Percentiles rank a stretch among this genome's conserved stretches.
Conservation (phyloP, 2,329 filamentous ascomycete species). For the Fusarium begoniae region DNA sequence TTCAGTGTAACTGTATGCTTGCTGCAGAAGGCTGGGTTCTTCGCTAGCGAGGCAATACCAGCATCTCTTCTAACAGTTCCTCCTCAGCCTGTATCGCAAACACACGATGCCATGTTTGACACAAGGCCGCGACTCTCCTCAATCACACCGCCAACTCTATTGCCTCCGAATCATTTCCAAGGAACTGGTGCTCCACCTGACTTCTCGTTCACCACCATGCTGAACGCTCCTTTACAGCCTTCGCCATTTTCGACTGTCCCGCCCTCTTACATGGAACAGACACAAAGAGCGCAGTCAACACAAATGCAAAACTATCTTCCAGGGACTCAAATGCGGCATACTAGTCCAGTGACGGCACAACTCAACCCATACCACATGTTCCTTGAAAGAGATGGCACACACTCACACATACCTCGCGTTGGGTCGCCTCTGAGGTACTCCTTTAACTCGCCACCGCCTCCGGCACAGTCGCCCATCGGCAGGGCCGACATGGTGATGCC, state of each 20-base stretch:
- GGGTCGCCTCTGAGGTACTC: constrained; percentile 43
- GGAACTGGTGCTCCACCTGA: not conserved
- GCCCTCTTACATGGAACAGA: not conserved
- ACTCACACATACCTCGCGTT: constrained; percentile 36
- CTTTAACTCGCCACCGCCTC: constrained; percentile 9
- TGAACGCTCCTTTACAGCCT: constrained; percentile 11
- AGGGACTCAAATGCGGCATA: not conserved
- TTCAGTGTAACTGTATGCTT: constrained; percentile 46
- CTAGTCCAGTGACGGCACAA: constrained; percentile 4
- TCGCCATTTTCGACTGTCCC: not conserved
- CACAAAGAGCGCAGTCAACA: constrained; percentile 25
- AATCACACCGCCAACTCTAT: constrained; percentile 24
- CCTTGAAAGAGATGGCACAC: constrained; percentile 10
- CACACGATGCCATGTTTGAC: not conserved
- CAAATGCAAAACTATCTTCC: not conserved
- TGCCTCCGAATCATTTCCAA: not conserved
- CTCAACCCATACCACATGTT: constrained; percentile 41
- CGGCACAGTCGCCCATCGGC: not conserved
- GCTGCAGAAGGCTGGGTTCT: constrained; percentile 46
- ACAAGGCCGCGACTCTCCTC: constrained; percentile 41
- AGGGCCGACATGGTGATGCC: not conserved
- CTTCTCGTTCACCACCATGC: constrained; percentile 23
- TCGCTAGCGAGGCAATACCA: constrained; percentile 30
- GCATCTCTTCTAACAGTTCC: not conserved
- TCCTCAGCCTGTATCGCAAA: not conserved